Conservation (phyloP, 148 eudicot genomes). For the Amaranthus palmeri region DNA sequence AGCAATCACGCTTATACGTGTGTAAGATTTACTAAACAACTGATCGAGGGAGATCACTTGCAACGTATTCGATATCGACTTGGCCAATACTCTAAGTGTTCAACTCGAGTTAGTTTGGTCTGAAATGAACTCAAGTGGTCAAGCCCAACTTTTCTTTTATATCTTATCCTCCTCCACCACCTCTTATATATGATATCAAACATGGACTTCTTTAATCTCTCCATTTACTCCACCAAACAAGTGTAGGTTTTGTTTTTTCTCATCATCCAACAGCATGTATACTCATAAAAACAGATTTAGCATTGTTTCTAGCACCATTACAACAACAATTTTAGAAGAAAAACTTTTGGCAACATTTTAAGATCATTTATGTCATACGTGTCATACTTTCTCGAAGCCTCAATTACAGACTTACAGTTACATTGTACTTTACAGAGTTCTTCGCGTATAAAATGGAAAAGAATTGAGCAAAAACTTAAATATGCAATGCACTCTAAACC, state of each 20-base stretch:
- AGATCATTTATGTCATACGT: not conserved
- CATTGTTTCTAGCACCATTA: not conserved
- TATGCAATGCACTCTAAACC: too few species aligned
- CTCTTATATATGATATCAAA: too few species aligned
- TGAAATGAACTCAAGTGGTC: too few species aligned
- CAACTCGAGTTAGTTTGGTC: too few species aligned
- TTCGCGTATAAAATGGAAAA: not conserved
- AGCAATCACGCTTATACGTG: too few species aligned
- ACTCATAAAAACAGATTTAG: not conserved
- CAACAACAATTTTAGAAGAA: not conserved
- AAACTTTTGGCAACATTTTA: not conserved
- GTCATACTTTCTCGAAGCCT: not conserved
- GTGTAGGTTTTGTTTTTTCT: too few species aligned
- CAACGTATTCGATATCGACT: too few species aligned
- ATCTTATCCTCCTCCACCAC: too few species aligned
- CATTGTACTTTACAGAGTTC: not conserved
- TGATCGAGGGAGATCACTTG: too few species aligned
- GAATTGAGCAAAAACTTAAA: not conserved
- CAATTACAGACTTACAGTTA: not conserved
- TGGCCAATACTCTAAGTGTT: too few species aligned
- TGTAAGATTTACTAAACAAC: too few species aligned
- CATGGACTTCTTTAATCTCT: not conserved
- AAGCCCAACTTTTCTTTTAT: too few species aligned
- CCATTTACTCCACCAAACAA: not conserved
- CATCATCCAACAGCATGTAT: not conserved